Conservation (phyloP, 208 protist species). For the Leishmania tarentolae region DNA sequence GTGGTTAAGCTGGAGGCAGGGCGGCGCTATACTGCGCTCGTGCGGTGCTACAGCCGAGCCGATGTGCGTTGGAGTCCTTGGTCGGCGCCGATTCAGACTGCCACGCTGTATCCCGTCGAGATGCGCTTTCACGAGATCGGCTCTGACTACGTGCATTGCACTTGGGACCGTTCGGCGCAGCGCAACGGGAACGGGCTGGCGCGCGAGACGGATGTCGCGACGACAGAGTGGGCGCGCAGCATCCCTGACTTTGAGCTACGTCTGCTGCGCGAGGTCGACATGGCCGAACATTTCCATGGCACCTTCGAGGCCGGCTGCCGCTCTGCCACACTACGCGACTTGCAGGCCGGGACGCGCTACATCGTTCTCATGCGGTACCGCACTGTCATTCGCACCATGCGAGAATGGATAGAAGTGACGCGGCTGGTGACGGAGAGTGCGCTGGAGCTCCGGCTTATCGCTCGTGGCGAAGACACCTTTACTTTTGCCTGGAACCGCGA, state of each 20-base stretch:
- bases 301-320: constrained; percentile 48
- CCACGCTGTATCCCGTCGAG: constrained; percentile 60
- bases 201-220: constrained; percentile 50
- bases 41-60: constrained; percentile 52
- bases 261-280: constrained; percentile 73
- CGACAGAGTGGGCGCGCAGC: constrained; percentile 43
- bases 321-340: constrained; percentile 63
- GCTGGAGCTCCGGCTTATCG: constrained; percentile 51
- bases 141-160: constrained; percentile 83
- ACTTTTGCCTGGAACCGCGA: constrained; percentile 62
- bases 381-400: constrained; percentile 79
- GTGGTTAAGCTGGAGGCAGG: constrained; percentile 82
- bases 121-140: constrained; percentile 70
- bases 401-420: constrained; percentile 76
- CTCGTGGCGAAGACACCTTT: constrained; percentile 84
- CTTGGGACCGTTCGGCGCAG: constrained; percentile 64
- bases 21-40: constrained; percentile 53
- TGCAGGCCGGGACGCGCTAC: constrained; percentile 75
- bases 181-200: constrained; percentile 42
- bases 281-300: constrained; percentile 44
- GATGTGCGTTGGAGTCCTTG: constrained; percentile 65
- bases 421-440: constrained; percentile 80
- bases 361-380: constrained; percentile 85
- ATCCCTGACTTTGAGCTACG: constrained; percentile 77
- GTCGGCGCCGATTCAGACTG: constrained; percentile 56